Base-by-base conservation (phyloP, 2,329 filamentous ascomycete species). In the Fusarium pseudonygamai region DNA sequence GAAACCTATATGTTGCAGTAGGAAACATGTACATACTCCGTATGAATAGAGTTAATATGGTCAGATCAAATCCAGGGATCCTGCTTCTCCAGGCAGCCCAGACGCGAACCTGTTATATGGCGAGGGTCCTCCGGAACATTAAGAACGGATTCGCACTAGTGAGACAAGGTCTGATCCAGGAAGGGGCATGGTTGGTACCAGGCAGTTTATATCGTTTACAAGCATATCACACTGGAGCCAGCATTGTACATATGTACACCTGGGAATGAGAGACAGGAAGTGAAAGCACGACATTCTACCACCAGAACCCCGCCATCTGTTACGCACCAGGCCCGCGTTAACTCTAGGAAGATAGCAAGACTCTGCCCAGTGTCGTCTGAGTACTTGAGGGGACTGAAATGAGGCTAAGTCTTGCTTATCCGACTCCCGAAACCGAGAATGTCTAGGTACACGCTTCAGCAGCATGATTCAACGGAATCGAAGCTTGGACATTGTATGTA, bases 171-270 rank as follows among this genome's bases (percentile, higher is more conserved):
- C 40, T 64, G 43, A 13, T 28, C 53, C 34, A 52, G 50, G 43
- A 59, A 42, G 49, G 28, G 39, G 34, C 39, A 52, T 22, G 39
- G 43, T 45, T 22, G 39, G 43, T 45, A 47, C 26, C 46, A 64
- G 36, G 32, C 15, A 42, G 9, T 40, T 36, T 71, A 32, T 56
- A 40, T 59, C 37, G 64, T 49, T 62, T 74, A 74, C 15, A 74
- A 69, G 68, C 49, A 74, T 74, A 72, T 72, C 57, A 69, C 37
- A 53, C 28, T 36, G 55, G 52, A 49, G 24, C 24, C 18, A 47
- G 26, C 26, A 24, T 50, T 28, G 32, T 42, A 46, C 28, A 28
- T 28, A 28, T 6, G 28, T 28, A 28, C 30, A 34, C 30, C 45
- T 34, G 14, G 20, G 37, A 63, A 60, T 50, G 55, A 52, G 52